Percentiles rank a stretch among this genome's conserved stretches.
phyloP scores from a whole-genome alignment of 2,329 filamentous ascomycete species.

The Triangularia verruculosa region DNA sequence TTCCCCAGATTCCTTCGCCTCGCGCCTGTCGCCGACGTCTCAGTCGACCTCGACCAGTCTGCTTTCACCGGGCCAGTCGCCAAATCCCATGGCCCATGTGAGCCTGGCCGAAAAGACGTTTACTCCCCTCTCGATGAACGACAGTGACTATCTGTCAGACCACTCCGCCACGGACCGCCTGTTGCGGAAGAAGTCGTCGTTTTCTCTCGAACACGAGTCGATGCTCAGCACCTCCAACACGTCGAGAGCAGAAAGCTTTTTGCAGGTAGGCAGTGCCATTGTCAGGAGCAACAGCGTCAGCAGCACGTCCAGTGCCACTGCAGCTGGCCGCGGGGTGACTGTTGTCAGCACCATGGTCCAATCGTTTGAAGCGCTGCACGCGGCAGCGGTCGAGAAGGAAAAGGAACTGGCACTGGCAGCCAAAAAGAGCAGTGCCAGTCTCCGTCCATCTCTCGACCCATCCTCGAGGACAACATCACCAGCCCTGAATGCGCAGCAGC shows the following conservation, averaged over 20 bases:
- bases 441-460: slow-evolving; percentile 13
- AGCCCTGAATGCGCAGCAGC: slow-evolving; percentile 18
- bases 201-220: slow-evolving; percentile 2
- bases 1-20: slow-evolving; percentile 11
- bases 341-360: slow-evolving; percentile 33
- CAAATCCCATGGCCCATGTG: slow-evolving; percentile 26
- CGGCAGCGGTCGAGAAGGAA: slow-evolving; percentile 29
- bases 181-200: slow-evolving; percentile 6
- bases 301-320: slow-evolving; percentile 19
- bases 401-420: slow-evolving; percentile 34
- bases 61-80: slow-evolving; percentile 21
- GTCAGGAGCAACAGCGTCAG: slow-evolving; percentile 19
- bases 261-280: slow-evolving; percentile 16
- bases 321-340: slow-evolving; percentile 12
- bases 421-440: slow-evolving; percentile 23
- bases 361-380: slow-evolving; percentile 34
- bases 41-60: slow-evolving; percentile 15
- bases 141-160: slow-evolving; percentile 23
- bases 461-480: slow-evolving; percentile 24
- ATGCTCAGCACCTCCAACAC: slow-evolving; percentile 13
- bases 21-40: slow-evolving; percentile 20
- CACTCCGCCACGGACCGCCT: slow-evolving; percentile 6
- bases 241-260: slow-evolving; percentile 10
- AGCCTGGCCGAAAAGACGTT: slow-evolving; percentile 29
- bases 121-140: slow-evolving; percentile 34